These are phyloP conservation scores for Cladosporium sp. DNA, from an alignment of 2,329 filamentous ascomycete species.

Conservation along the genomic window DNA sequence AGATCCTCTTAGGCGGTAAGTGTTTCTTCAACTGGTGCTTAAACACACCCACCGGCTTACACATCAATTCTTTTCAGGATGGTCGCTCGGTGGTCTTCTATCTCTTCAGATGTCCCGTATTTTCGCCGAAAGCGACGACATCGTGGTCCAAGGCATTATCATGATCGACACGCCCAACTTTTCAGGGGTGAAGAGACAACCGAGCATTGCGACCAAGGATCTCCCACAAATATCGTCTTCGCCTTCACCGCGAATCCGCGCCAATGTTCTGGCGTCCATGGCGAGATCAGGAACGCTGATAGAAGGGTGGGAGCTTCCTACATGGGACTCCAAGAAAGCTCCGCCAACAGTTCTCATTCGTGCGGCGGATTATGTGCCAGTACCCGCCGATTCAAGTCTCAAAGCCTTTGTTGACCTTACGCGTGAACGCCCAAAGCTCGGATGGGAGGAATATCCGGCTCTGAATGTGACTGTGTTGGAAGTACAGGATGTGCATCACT, in stretches of 20 bases:
- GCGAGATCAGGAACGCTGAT: neutral
- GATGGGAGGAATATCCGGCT: neutral
- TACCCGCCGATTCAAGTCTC: neutral
- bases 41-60: neutral
- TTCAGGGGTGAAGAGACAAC: neutral
- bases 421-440: neutral
- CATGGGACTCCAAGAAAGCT: neutral
- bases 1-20: neutral
- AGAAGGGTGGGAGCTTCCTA: neutral
- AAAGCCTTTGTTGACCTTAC: neutral
- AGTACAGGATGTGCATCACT: neutral
- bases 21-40: neutral
- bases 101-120: neutral
- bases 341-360: neutral
- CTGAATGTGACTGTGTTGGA: neutral
- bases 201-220: neutral
- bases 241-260: neutral
- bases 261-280: neutral
- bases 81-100: neutral
- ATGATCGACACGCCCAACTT: constrained; percentile 5
- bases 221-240: neutral
- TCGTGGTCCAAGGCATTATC: neutral
- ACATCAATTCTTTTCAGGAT: neutral
- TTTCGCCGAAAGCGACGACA: neutral
- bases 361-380: neutral